phyloP scores from a whole-genome alignment of 2,329 filamentous ascomycete species.

The Beauveria medogensis region DNA sequence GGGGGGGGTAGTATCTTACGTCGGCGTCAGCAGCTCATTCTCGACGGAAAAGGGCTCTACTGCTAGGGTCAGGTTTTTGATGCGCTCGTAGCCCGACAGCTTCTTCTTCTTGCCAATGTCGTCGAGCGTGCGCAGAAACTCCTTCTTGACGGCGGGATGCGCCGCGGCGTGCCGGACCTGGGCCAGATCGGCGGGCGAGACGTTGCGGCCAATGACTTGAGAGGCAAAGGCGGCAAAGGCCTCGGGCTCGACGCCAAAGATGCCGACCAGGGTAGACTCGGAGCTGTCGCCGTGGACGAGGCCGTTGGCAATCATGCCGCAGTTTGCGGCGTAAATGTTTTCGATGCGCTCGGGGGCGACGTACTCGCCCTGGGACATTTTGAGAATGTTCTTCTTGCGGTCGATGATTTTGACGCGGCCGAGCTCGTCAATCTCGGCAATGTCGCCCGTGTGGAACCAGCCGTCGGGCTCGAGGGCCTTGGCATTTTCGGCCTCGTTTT shows the following conservation, averaged over 20 bases:
- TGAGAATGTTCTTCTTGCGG: slow-evolving; percentile 98
- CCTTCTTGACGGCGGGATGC: slow-evolving; percentile 63
- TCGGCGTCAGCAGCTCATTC: slow-evolving; percentile 82
- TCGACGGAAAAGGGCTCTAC: slow-evolving; percentile 89
- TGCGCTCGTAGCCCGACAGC: slow-evolving; percentile 85
- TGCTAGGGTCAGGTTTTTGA: slow-evolving; percentile 65
- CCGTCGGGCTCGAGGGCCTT: slow-evolving; percentile 79
- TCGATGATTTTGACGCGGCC: slow-evolving; percentile 92
- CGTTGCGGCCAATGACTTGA: slow-evolving; percentile 62
- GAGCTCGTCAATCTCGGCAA: slow-evolving; percentile 73
- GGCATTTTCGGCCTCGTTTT: slow-evolving; percentile 77
- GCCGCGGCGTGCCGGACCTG: slow-evolving; percentile 59
- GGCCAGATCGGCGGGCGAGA: slow-evolving; percentile 55
- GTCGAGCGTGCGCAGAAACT: slow-evolving; percentile 72
- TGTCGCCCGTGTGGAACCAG: slow-evolving; percentile 96
- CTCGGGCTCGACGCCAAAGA: slow-evolving; percentile 83
- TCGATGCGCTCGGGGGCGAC: slow-evolving; percentile 96
- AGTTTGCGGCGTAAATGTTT: slow-evolving; percentile 82
- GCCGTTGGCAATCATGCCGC: slow-evolving; percentile 66
- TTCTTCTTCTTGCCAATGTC: slow-evolving; percentile 72
- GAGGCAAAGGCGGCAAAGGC: slow-evolving; percentile 74
- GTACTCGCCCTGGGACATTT: slow-evolving; percentile 95
- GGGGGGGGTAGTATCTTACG: slow-evolving; percentile 60
- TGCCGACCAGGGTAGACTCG: slow-evolving; percentile 72
- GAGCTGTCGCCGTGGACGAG: slow-evolving; percentile 87